phyloP scores from a whole-genome alignment of 2,329 filamentous ascomycete species.

The Calycina marina region DNA sequence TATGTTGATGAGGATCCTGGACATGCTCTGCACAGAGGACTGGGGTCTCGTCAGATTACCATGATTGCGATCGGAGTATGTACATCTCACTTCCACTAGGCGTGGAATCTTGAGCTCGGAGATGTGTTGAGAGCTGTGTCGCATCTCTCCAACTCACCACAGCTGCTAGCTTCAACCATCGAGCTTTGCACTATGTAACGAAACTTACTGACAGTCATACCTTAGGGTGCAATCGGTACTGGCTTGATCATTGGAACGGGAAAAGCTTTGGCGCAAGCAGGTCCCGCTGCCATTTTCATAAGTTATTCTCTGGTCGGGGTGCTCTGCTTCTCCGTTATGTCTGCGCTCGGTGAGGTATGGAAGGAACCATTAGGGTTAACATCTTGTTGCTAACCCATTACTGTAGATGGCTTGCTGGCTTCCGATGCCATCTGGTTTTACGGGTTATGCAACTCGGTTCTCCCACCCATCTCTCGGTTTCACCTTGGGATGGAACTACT shows the following conservation, averaged over 20 bases:
- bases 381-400: conserved; percentile 38
- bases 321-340: conserved; percentile 71
- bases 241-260: conserved; percentile 1
- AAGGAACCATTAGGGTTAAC: neutral
- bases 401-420: conserved; percentile 61
- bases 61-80: conserved; percentile 1
- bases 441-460: conserved; percentile 66
- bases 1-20: conserved; percentile 7
- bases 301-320: conserved; percentile 55
- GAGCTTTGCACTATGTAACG: too few species aligned
- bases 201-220: too few species aligned
- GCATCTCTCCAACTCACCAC: too few species aligned
- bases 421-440: conserved; percentile 64
- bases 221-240: neutral
- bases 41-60: conserved; percentile 38
- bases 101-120: too few species aligned
- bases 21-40: conserved; percentile 31
- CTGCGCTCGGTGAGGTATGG: conserved; percentile 34
- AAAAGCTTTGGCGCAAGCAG: conserved; percentile 30
- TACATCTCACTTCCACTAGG: too few species aligned
- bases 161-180: too few species aligned
- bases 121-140: too few species aligned
- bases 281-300: conserved; percentile 55
- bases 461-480: conserved; percentile 72
- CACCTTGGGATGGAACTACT: conserved; percentile 36